Evolutionary conservation across 495 filamentous ascomycete genomes (phyloP), one percentile per base, ranked within the genome.

Genomic region (Pseudoneurospora amorphoporcata): DNA sequence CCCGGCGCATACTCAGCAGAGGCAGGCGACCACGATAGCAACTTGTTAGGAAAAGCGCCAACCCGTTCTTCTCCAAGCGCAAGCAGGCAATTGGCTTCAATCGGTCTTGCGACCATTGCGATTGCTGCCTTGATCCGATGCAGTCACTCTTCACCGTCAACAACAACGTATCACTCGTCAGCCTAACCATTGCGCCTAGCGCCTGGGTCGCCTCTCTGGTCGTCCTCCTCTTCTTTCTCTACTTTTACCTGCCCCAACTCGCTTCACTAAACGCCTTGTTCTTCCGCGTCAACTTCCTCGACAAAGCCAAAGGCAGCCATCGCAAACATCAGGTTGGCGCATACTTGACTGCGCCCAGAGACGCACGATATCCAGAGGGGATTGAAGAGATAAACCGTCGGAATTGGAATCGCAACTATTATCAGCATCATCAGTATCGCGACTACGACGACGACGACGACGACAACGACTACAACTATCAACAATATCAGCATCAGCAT

Each of bases 151-250:
- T 88, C 73, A 84, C 84, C 40, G 80, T 88, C 73, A 81, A 87
- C 76, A 87, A 84, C 81, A 81, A 86, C 79, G 81, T 86, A 74
- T 82, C 86, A 61, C 81, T 88, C 58, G 72, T 88, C 71, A 86
- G 84, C 77, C 76, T 88, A 68, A 81, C 81, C 72, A 83, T 88
- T 77, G 84, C 85, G 38, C 86, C 86, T 16, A 84, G 84, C 76
- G 84, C 86, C 71, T 86, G 84, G 75, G 76, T 89, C 74, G 83
- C 79, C 32, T 78, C 80, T 45, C 81, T 89, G 73, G 75, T 87
- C 70, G 78, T 89, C 68, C 75, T 84, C 19, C 80, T 91, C 71
- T 73, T 85, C 71, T 86, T 86, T 47, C 75, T 83, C 70, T 85
- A 81, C 76, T 69, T 88, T 68, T 87, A 88, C 76, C 79, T 90